Conservation (phyloP, 179 eudicot species). For the Pouteria campechiana region DNA sequence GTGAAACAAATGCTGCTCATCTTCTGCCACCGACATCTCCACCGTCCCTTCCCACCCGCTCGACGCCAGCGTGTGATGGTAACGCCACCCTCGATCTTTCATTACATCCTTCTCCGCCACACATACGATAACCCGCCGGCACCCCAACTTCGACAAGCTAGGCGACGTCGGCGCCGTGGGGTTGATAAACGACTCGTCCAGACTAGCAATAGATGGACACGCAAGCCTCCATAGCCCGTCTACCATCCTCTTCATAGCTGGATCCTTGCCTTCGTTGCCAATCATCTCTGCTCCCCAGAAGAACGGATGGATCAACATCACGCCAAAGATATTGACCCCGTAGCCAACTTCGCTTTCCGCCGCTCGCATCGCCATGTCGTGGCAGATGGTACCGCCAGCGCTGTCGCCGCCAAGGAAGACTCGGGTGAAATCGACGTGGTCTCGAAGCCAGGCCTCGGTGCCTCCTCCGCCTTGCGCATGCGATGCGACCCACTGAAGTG, state of each 20-base stretch:
- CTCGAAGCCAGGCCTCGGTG: constrained; percentile 22
- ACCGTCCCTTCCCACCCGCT: constrained; percentile 24
- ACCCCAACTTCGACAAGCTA: constrained; percentile 9
- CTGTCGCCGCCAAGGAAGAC: constrained; percentile 55
- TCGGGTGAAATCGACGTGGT: constrained; percentile 16
- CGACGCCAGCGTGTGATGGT: constrained; percentile 21
- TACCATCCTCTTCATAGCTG: constrained; percentile 20
- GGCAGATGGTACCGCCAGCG: constrained; percentile 47
- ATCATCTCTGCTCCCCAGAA: constrained; percentile 48
- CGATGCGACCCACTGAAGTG: constrained; percentile 25
- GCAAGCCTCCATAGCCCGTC: constrained; percentile 50
- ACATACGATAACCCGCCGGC: constrained; percentile 31
- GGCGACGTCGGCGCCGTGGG: constrained; percentile 25
- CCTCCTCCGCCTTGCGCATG: constrained; percentile 16
- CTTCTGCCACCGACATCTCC: constrained; percentile 29
- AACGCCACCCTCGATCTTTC: constrained; percentile 27
- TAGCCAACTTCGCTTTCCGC: constrained; percentile 1
- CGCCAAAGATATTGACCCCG: constrained; percentile 14
- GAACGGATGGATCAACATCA: constrained; percentile 25
- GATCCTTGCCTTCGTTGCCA: too few species aligned
- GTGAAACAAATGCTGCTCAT: too few species aligned
- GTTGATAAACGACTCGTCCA: constrained; percentile 49
- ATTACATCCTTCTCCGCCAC: constrained; percentile 45
- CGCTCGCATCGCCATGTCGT: constrained; percentile 18
- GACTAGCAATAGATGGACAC: constrained; percentile 34